Percentiles rank a stretch among this genome's conserved stretches.
These are phyloP conservation scores for Aaosphaeria arxii DNA, from an alignment of 2,329 filamentous ascomycete genomes.

Conservation along the genomic window DNA sequence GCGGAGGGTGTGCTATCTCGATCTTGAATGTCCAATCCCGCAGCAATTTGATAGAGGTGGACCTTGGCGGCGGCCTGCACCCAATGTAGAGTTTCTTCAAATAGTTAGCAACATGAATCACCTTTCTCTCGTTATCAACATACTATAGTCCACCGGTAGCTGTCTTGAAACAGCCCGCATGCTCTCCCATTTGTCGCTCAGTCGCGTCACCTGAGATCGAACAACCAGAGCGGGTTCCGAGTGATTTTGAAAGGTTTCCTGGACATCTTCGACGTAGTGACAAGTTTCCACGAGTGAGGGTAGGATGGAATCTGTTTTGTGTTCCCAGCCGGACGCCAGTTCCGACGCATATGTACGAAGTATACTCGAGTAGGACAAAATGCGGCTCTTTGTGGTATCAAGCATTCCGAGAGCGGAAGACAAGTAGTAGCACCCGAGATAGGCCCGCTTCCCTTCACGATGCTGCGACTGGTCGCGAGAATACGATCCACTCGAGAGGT, in stretches of 20 bases:
- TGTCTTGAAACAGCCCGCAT: conserved; percentile 25
- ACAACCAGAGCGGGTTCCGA: conserved; percentile 26
- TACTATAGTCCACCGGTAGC: conserved; percentile 29
- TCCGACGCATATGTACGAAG: conserved; percentile 31
- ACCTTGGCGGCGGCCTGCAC: conserved; percentile 27
- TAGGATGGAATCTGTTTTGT: conserved; percentile 26
- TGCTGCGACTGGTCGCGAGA: conserved; percentile 20
- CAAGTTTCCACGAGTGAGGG: conserved; percentile 29
- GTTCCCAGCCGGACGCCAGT: conserved; percentile 26
- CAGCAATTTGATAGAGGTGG: conserved; percentile 24
- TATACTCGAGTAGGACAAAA: conserved; percentile 23
- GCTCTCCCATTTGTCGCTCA: conserved; percentile 32
- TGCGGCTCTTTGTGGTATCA: conserved; percentile 20
- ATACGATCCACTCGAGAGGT: conserved; percentile 16
- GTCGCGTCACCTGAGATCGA: conserved; percentile 29
- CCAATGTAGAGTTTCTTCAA: conserved; percentile 29
- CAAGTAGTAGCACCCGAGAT: conserved; percentile 35
- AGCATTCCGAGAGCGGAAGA: conserved; percentile 23
- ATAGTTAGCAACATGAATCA: conserved; percentile 7
- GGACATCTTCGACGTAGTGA: conserved; percentile 34
- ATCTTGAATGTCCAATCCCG: conserved; percentile 25
- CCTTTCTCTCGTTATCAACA: neutral
- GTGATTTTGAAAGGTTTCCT: conserved; percentile 29
- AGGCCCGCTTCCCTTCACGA: conserved; percentile 31
- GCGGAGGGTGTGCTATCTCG: conserved; percentile 29